Base-by-base conservation (phyloP, 345 rosid genomes). In the Isatis tinctoria region DNA sequence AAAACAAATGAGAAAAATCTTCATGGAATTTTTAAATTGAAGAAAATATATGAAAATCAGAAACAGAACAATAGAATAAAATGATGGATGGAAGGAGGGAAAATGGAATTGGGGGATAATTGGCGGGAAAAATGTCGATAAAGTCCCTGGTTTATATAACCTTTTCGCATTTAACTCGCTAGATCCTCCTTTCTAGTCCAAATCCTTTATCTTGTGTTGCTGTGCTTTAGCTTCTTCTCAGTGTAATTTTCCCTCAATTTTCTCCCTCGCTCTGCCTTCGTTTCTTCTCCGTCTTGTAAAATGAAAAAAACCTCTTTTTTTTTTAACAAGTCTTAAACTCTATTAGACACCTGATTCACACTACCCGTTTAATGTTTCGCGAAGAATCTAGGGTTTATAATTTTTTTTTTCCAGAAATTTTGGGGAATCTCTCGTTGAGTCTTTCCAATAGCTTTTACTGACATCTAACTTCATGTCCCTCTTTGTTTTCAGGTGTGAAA, bases 91-190 rank as follows among this genome's bases (percentile, higher is more conserved):
- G n/a, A n/a, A 22, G 82, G 77, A 74, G 20, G 35, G 67, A 36
- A 28, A 57, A 52, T 8, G 20, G 18, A 54, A 51, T 20, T 58
- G 22, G 58, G 1, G 64, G 32, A 30, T 67, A 59, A 35, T 18
- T 60, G 87, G 87, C 89, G 89, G 89, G 85, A 85, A 85, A 85
- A 85, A 81, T 82, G 81, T 78, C 87, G 62, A 77, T 75, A 70
- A 52, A 68, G 80, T 79, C 89, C 89, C 48, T 75, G 33, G 8
- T 13, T 41, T 69, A 56, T 73, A 77, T 48, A 60, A 51, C 13
- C 8, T 35, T 10, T 36, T 53, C 11, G 40, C 30, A n/a, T 33
- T 44, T n/a, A n/a, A 8, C 54, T 54, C 30, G 20, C 62, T 56
- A 72, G 41, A 79, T 62, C 82, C 82, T 64, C 10, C 32, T 20